Evolutionary conservation across 2,329 filamentous ascomycete genomes (phyloP), one percentile per base, ranked within the genome.

Genomic region (Cryphonectria carpinicola): DNA sequence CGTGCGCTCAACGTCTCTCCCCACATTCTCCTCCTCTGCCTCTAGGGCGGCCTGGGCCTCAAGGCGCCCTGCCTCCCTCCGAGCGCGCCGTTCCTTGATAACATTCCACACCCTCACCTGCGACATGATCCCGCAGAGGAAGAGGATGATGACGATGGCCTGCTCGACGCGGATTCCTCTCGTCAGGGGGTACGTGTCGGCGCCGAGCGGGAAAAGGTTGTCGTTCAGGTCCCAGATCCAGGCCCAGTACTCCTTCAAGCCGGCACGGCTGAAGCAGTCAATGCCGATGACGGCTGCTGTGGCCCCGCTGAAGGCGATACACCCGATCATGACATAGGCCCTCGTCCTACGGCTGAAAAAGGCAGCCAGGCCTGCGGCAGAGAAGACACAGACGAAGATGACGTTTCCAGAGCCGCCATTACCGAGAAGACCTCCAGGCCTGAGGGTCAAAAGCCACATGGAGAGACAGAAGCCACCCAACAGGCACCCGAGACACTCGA

Each of bases 191-290:
- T 97, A 98, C 0, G 92, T 94, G 64, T 86, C 84, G 1, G 92
- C 92, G 52, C 89, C 87, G 2, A 94, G 82, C 0, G 95, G 95
- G 76, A 98, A 98, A 0, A 94, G 83, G 66, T 92, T 86, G 58
- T 89, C 84, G 79, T 98, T 98, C 54, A 98, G 81, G 62, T 83
- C 84, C 95, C 95, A 98, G 52, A 97, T 86, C 79, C 97, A 98
- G 7, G 93, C 87, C 95, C 95, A 98, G 75, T 98, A 98, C 79
- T 98, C 95, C 80, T 97, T 98, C 76, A 97, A 83, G 0, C 95
- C 95, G n/a, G 94, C 94, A 73, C 90, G 86, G 76, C 91, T 95
- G 76, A 95, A 97, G 80, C 94, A 97, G 79, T 98, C 95, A 70
- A 98, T 92, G 2, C 95, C 95, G 2, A 98, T 81, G 19, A 97